phyloP scores from a whole-genome alignment of 495 filamentous ascomycete genomes.

The Oleoguttula mirabilis region DNA sequence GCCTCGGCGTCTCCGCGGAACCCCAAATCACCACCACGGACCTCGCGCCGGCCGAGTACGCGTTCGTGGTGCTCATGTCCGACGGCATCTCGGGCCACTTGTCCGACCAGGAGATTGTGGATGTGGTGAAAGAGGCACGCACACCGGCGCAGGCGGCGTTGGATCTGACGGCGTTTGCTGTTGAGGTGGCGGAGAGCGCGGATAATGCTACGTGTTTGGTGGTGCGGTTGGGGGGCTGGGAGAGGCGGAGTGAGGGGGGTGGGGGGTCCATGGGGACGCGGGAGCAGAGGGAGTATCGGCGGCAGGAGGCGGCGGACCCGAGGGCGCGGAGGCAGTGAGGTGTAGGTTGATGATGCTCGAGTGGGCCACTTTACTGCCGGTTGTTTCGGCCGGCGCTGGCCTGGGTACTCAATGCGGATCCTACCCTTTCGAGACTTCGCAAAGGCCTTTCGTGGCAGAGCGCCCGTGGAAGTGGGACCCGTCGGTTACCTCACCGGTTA shows the following conservation, averaged over 20 bases:
- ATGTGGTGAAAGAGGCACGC: slow-evolving; percentile 82
- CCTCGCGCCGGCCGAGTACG: slow-evolving; percentile 66
- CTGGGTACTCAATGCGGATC: too few relatives aligned
- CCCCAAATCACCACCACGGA: slow-evolving; percentile 70
- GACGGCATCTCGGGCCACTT: slow-evolving; percentile 79
- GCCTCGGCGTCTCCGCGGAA: slow-evolving; percentile 85
- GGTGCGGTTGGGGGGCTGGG: slow-evolving; percentile 86
- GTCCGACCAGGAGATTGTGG: slow-evolving; percentile 85
- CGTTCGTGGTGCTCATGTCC: slow-evolving; percentile 74
- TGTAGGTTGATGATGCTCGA: too few relatives aligned
- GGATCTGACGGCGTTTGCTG: slow-evolving; percentile 73
- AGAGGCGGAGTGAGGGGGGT: slow-evolving; percentile 77
- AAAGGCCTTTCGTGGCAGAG: too few relatives aligned
- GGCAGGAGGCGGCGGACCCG: slow-evolving; percentile 73
- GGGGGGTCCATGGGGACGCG: slow-evolving; percentile 79
- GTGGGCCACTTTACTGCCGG: too few relatives aligned
- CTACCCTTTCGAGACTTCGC: too few relatives aligned
- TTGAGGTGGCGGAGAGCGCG: slow-evolving; percentile 60
- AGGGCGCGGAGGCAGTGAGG: slow-evolving; percentile 47
- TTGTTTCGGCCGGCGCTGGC: too few relatives aligned
- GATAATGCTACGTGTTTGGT: slow-evolving; percentile 97
- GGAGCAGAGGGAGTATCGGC: slow-evolving; percentile 76
- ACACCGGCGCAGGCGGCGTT: slow-evolving; percentile 77
- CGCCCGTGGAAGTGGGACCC: too few relatives aligned
- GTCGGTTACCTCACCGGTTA: too few relatives aligned